Evolutionary conservation across 2,329 filamentous ascomycete species (phyloP), one percentile per base, ranked within the genome.

Genomic region (Ascocoryne sarcoides): DNA sequence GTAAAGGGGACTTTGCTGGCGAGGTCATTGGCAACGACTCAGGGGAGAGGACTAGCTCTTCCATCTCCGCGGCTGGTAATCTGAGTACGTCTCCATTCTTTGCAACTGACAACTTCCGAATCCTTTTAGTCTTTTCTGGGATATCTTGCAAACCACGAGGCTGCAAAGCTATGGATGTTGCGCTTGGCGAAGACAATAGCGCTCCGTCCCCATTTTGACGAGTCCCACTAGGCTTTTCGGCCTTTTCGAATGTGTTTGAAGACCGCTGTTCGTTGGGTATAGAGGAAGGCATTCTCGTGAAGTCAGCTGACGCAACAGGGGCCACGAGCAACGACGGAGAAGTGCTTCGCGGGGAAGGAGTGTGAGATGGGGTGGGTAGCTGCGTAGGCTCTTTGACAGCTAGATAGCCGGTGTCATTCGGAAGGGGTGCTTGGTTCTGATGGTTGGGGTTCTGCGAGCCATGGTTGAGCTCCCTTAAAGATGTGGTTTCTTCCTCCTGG

Each of bases 11-110:
- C 23, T 43, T 45, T 15, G 59, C 55, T 2, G 69, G 59, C 10
- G 68, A 58, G 1, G 71, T 70, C 1, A 79, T 58, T 10, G 76
- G 76, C 2, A 81, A 60, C 1, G 75, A 79, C 19, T 76, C 72
- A 4, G 74, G 73, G 1, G 71, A 67, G 19, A 67, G 69, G 10
- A 72, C 69, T 43, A 81, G 60, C 44, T 75, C 70, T 39, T 75
- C 69, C 55, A 80, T 76, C 19, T 38, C 28, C 3, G 36, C 36
- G 16, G 36, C 36, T 38, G 36, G 10, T 15, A 38, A 21, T 31
- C 30, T 38, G 14, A 38, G 19, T 9, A 38, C 36, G n/a, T 38
- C 36, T 12, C 23, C 23, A 21, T 32, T 20, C 32, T 14, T 38
- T 9, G 5, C 23, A 8, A 17, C 18, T 10, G 52, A 53, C 10